Evolutionary conservation across 2,329 filamentous ascomycete genomes (phyloP).

Genomic region (Penicillium sp.): DNA sequence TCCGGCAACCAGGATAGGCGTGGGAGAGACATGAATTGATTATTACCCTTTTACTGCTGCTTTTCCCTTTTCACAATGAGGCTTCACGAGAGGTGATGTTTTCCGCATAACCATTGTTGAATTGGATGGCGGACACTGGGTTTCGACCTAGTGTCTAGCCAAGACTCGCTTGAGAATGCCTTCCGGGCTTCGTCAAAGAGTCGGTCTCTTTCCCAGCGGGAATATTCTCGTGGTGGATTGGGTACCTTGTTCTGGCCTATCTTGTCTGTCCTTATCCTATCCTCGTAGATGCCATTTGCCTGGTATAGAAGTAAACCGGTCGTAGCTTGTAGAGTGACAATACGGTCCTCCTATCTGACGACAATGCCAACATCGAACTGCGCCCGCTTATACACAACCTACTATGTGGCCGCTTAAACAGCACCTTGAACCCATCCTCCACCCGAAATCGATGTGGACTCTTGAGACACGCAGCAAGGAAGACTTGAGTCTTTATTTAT

Average conservation of each 20-base stretch:
- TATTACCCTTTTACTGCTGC: conserved; percentile 25
- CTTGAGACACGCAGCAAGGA: neutral
- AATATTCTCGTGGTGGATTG: conserved; percentile 7
- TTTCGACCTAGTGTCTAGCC: conserved; percentile 14
- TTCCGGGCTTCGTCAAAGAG: conserved; percentile 22
- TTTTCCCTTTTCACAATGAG: conserved; percentile 55
- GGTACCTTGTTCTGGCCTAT: conserved; percentile 25
- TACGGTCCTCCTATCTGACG: neutral
- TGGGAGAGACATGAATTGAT: conserved; percentile 43
- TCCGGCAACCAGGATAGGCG: conserved; percentile 41
- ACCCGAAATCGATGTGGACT: neutral
- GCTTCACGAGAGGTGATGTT: conserved; percentile 57
- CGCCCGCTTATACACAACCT: too few relatives aligned
- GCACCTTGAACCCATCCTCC: neutral
- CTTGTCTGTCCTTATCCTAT: conserved; percentile 26
- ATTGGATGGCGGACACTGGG: conserved; percentile 31
- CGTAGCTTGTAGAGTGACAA: conserved; percentile 12
- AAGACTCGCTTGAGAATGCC: conserved; percentile 25
- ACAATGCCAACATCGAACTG: neutral
- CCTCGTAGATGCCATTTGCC: conserved; percentile 21
- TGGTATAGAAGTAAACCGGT: conserved; percentile 21
- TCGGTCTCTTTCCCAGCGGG: conserved; percentile 16
- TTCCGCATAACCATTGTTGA: conserved; percentile 60
- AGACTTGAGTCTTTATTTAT: neutral
- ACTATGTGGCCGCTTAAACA: neutral